Base-by-base conservation (phyloP, 169 alveolate species). In the Blepharisma undulans region DNA sequence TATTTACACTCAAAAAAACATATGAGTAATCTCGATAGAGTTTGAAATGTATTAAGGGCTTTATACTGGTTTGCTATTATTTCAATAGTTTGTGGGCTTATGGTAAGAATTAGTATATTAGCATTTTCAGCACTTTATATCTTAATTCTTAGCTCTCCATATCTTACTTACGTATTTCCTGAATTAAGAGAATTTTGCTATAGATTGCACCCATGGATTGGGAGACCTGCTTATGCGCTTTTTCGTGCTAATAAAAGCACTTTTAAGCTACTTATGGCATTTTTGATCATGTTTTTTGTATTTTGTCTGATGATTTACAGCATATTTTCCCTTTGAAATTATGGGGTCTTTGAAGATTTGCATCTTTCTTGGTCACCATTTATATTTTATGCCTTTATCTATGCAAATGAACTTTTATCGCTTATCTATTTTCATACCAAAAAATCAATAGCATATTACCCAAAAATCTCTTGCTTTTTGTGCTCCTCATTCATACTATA, bases 181-280 rank as follows among this genome's bases (percentile, higher is more conserved):
- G 36, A 82, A 25, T 32, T 12, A 16, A 8, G 74, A 22, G 7
- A 32, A 19, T 21, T 82, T 21, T 19, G n/a, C 5, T 82, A 32
- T 82, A 34, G 10, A 22, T 18, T 78, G 14, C 36, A 34, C n/a
- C 89, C 89, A 21, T 82, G 89, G 76, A 33, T 33, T 22, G 89
- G 89, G 18, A 32, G 36, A 30, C 89, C 89, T 10, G 89, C 89
- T 22, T 82, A 36, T 60, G 72, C 89, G 8, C 21, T 82, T 0
- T 32, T 32, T n/a, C 33, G 36, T 30, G 30, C 72, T 22, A 72
- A 72, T 21, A 82, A 60, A 82, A 72, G 89, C 32, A 82, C 19
- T 16, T 72, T 72, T 14, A 21, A 19, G 72, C 36, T 82, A 7
- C 8, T 82, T 7, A 21, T 82, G 76, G 48, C 71, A 32, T 82